Base-by-base conservation (phyloP, 495 filamentous ascomycete species). In the Daldinia vernicosa region DNA sequence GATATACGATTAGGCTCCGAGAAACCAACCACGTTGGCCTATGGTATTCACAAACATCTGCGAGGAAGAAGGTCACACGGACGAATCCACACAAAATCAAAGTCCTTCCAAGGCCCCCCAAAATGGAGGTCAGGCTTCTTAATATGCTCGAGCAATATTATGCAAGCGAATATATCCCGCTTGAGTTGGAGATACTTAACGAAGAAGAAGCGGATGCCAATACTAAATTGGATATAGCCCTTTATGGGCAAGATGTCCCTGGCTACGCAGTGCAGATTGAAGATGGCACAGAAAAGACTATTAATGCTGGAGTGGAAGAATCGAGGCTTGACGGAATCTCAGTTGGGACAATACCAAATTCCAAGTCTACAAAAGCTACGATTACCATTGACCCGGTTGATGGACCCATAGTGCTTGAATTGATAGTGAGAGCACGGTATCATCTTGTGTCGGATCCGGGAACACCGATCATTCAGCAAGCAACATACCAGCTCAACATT, bases 91-190 rank as follows among this genome's bases (percentile, higher is more conserved):
- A 83, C 17, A 69, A 80, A 69, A 84, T 91, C 32, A 91, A 86
- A 52, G 89, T 98, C 35, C 83, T 93, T 62, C 95, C 95, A 4
- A 91, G 95, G 75, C 95, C 95, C 43, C 95, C 95, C 0, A 98
- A 98, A 76, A 89, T 99, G 79, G 88, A 91, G 66, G 86, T 98
- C 35, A 84, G 81, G 27, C 78, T 91, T 22, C 81, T 85, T 2
- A 84, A 87, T 51, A 79, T 90, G 51, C 82, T 83, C 61, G 82
- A 87, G 24, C 88, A 91, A 33, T 96, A 95, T 78, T 98, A 97
- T 74, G 90, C 90, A 2, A 90, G 95, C 74, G 95, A 99, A 79
- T 75, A 80, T 1, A 84, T 97, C 43, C 73, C 74, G 8, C 78
- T 98, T 50, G 81, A 84, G 15, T 83, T 98, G 39, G 85, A 90